Conservation (phyloP, 805 yeast genomes). For the Alloascoidea hylecoeti region DNA sequence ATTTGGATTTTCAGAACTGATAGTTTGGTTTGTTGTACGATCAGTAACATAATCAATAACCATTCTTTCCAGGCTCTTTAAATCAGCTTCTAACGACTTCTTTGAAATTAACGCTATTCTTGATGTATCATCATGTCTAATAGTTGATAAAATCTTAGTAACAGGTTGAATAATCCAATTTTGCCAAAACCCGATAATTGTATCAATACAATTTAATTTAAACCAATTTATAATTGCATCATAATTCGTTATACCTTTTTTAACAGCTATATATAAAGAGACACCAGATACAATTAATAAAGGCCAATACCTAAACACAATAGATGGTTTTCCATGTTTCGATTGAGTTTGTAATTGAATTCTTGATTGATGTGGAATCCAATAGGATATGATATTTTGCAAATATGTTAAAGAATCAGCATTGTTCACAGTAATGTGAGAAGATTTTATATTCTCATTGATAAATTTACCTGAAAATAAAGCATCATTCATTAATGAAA, state of each 20-base stretch:
- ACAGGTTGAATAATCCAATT: conserved; percentile 83
- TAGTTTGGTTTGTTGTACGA: conserved; percentile 7
- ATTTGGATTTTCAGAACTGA: conserved; percentile 5
- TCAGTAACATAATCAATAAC: conserved; percentile 54
- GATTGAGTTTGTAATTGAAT: conserved; percentile 4
- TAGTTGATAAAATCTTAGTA: conserved; percentile 55
- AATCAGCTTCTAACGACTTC: conserved; percentile 64
- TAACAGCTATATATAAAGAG: conserved; percentile 30
- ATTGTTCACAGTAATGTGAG: background rate
- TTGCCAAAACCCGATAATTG: conserved; percentile 47
- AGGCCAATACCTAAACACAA: conserved; percentile 54
- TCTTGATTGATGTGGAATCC: conserved; percentile 8
- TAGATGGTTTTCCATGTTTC: conserved; percentile 22
- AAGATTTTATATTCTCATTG: background rate
- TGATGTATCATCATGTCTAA: conserved; percentile 69
- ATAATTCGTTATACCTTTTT: conserved; percentile 33
- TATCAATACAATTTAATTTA: conserved; percentile 43
- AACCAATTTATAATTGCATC: conserved; percentile 41
- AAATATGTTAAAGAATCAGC: conserved; percentile 2
- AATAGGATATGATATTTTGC: conserved; percentile 4
- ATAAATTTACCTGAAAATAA: background rate
- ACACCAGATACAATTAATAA: conserved; percentile 22
- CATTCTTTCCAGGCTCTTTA: conserved; percentile 79
- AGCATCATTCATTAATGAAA: background rate
- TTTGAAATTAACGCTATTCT: conserved; percentile 68